These are phyloP conservation scores for Pseudomicrostroma phylloplanum DNA, from an alignment of 1,284 basidiomycete species.

Conservation along the genomic window DNA sequence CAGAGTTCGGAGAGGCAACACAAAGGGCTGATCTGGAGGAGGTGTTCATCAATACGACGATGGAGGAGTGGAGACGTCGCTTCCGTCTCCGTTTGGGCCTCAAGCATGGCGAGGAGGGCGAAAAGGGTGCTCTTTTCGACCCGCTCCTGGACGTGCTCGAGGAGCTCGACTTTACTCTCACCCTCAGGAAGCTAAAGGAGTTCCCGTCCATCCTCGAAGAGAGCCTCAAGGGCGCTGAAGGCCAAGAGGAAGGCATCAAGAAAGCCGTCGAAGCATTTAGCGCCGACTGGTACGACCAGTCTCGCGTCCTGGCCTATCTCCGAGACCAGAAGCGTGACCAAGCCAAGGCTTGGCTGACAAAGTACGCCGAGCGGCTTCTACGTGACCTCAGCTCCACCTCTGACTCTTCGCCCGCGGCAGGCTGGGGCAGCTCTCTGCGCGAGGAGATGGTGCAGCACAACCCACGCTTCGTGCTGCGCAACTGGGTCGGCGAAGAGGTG, in stretches of 20 bases:
- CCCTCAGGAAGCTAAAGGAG: conserved; percentile 21
- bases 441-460: conserved; percentile 29
- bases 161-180: conserved; percentile 25
- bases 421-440: background rate
- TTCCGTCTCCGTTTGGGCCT: conserved; percentile 31
- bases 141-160: conserved; percentile 17
- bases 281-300: conserved; percentile 24
- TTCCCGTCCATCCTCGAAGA: conserved; percentile 22
- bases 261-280: conserved; percentile 19
- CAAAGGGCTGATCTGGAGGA: conserved; percentile 24
- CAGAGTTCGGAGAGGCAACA: conserved; percentile 24
- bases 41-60: conserved; percentile 25
- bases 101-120: conserved; percentile 8
- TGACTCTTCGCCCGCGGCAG: conserved; percentile 15
- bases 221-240: conserved; percentile 2
- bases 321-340: conserved; percentile 21
- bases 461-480: conserved; percentile 43
- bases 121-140: conserved; percentile 15
- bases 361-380: conserved; percentile 23
- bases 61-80: conserved; percentile 33
- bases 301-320: conserved; percentile 19
- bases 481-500: conserved; percentile 46
- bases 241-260: conserved; percentile 20
- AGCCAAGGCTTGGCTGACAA: conserved; percentile 27
- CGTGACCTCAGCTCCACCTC: conserved; percentile 18